Evolutionary conservation across 352 stramenopile species (phyloP), one percentile per base, ranked within the genome.

Genomic region (Saprolegnia parasitica): DNA sequence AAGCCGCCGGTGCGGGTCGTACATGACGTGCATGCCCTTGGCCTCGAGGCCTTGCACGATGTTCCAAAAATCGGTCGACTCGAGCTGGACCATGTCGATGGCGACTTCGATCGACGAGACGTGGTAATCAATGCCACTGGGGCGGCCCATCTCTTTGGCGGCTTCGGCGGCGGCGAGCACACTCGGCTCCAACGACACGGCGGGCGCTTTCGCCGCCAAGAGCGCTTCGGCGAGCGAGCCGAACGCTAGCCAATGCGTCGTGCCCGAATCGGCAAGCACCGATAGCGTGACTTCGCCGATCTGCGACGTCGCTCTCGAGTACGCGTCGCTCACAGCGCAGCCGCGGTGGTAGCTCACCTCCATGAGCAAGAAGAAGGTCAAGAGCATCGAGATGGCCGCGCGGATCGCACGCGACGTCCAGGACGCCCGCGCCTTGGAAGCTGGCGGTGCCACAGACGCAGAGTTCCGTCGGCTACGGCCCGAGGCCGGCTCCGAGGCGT

Each of bases 241-340:
- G 63, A 68, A 68, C 0, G 62, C 47, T 4, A 68, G 24, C 62
- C 62, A 68, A 21, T 68, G 62, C n/a, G 45, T 56, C 20, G 63
- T 26, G 15, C 24, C 29, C 26, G 29, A n/a, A 9, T 61, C 47
- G 9, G 47, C 24, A 2, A 68, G 39, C 20, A 61, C 62, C 10
- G 47, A 68, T 5, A 68, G 32, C 23, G 62, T 49, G 24, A 68
- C 47, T 2, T 55, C 62, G 47, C 62, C 62, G 39, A 68, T 56
- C 16, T 47, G 62, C 6, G 62, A 68, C 39, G 62, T 68, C 8
- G 47, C 32, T 49, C 62, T 26, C 10, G 62, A 68, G 42, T 56
- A 68, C 4, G 62, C 32, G 23, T 61, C 45, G 47, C 62, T 68
- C n/a, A 68, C 62, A 16, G 47, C 45, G 50, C 62, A 68, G 65